phyloP scores from a whole-genome alignment of 2,329 filamentous ascomycete genomes.

The Macrophomina phaseolina region DNA sequence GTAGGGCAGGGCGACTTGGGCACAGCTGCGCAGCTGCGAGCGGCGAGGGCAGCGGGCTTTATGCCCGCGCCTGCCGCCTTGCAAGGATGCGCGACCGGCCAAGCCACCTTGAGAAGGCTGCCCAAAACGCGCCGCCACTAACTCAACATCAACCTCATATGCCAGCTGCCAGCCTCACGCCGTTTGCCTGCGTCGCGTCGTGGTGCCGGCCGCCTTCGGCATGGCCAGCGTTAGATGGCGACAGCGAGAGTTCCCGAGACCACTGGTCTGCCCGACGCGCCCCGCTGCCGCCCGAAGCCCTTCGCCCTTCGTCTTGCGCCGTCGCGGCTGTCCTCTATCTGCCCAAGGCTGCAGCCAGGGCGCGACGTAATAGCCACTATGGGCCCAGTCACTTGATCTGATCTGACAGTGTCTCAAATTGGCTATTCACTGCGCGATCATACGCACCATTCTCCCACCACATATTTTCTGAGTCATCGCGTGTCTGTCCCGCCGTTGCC shows the following conservation, averaged over 20 bases:
- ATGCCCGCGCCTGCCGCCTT: constrained; percentile 21
- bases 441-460: neutral
- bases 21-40: constrained; percentile 19
- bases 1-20: constrained; percentile 10
- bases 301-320: neutral
- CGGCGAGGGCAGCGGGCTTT: constrained; percentile 16
- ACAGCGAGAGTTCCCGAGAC: constrained; percentile 21
- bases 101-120: constrained; percentile 9
- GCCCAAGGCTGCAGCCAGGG: constrained; percentile 36
- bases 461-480: neutral
- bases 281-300: neutral
- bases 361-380: constrained; percentile 47
- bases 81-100: constrained; percentile 18
- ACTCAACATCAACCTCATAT: constrained; percentile 10
- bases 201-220: neutral
- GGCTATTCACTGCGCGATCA: neutral
- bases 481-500: neutral
- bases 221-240: constrained; percentile 17
- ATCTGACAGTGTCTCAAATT: constrained; percentile 54
- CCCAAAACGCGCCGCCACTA: constrained; percentile 4
- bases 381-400: constrained; percentile 64
- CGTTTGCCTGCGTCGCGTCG: neutral
- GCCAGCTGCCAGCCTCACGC: neutral
- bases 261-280: neutral
- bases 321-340: neutral